Evolutionary conservation across 2,329 filamentous ascomycete species (phyloP), one percentile per base, ranked within the genome.

Genomic region (Tolypocladium sp.): DNA sequence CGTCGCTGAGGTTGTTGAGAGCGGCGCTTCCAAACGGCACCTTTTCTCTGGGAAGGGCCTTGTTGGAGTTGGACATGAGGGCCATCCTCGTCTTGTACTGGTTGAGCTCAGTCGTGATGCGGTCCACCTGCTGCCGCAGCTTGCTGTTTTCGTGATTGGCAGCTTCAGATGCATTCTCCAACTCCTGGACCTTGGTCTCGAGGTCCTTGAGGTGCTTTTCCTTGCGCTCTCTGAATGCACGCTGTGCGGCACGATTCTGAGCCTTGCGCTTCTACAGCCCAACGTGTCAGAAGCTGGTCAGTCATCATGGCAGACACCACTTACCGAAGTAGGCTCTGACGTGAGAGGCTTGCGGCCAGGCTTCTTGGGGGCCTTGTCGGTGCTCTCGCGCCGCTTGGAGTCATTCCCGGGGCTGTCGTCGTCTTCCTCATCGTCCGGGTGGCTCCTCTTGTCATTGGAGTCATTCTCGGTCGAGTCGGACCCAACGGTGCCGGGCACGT

Each of bases 261-360:
- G 94, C 94, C 77, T 99, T 99, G 67, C 92, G 88, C 77, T 96
- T 95, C 91, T 96, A 68, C 54, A 63, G 17, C 40, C 25, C n/a
- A 20, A n/a, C 10, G 27, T 6, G 27, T 44, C 22, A 57, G 44
- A 33, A 12, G 30, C 3, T n/a, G 25, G 33, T 22, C 35, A 41
- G 40, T 17, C 57, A 25, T 54, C 35, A 35, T 52, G 44, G 27
- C 58, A 25, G 52, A 61, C 59, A 59, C 55, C n/a, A 85, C 92
- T 79, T 86, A 97, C 93, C 65, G 92, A 94, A 66, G 90, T 97
- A 30, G 94, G 94, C 74, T 97, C 94, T 27, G 91, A 95, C 55
- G 91, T 97, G 68, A 97, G 80, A 25, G 93, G 94, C 80, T 99
- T 99, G 63, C 94, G 86, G 56, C 94, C 94, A 5, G 94, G 93